Evolutionary conservation across 2,329 filamentous ascomycete genomes (phyloP).

Genomic region (Alternaria brassicicola): DNA sequence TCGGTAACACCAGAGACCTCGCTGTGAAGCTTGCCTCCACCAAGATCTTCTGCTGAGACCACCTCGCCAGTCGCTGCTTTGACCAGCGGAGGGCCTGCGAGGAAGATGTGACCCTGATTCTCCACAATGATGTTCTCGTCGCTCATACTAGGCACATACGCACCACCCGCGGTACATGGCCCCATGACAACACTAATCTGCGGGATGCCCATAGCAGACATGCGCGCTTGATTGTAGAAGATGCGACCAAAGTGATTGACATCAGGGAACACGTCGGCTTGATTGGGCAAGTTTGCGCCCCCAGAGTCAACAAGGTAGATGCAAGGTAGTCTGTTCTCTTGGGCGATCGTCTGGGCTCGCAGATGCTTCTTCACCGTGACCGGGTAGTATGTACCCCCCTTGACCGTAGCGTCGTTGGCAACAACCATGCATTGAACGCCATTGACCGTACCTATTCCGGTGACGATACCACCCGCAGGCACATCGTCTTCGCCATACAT

Average conservation of each 20-base stretch:
- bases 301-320: conserved; percentile 97
- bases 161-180: conserved; percentile 92
- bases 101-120: conserved; percentile 95
- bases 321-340: conserved; percentile 82
- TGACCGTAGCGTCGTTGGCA: conserved; percentile 95
- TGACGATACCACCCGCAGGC: conserved; percentile 88
- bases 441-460: conserved; percentile 86
- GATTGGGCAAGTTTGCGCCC: conserved; percentile 91
- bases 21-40: conserved; percentile 87
- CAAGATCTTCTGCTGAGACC: conserved; percentile 87
- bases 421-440: conserved; percentile 92
- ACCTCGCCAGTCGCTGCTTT: conserved; percentile 95
- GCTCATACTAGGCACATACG: conserved; percentile 96
- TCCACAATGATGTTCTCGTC: conserved; percentile 97
- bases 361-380: conserved; percentile 98
- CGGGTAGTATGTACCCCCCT: conserved; percentile 95
- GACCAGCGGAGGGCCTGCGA: conserved; percentile 90
- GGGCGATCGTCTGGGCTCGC: conserved; percentile 85
- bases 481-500: conserved; percentile 88
- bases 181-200: conserved; percentile 98
- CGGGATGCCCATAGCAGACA: conserved; percentile 87
- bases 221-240: conserved; percentile 96
- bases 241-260: conserved; percentile 94
- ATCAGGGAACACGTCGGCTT: conserved; percentile 95
- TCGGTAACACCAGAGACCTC: conserved; percentile 93